Percentiles rank a stretch among this genome's conserved stretches.
phyloP scores from a whole-genome alignment of 2,329 filamentous ascomycete genomes.

The Diaporthe caulivora region DNA sequence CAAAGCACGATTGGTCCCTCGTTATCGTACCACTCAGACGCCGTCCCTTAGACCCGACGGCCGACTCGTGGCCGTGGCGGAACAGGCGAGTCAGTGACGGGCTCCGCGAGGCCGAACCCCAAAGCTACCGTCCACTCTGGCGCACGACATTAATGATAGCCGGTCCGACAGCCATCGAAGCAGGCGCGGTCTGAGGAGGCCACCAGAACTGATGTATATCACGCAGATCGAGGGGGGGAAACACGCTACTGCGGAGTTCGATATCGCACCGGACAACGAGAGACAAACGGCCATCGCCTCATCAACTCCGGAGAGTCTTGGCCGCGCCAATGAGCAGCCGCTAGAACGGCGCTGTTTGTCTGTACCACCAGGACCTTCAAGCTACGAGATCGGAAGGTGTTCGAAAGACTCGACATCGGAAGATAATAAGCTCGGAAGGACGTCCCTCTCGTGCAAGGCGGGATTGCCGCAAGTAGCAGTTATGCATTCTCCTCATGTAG shows the following conservation, averaged over 20 bases:
- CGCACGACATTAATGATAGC: neutral
- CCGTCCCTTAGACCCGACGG: neutral
- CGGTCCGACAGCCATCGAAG: neutral
- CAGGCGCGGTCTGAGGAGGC: neutral
- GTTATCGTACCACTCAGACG: neutral
- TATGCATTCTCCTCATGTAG: neutral
- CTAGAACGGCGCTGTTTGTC: neutral
- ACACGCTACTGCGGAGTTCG: neutral
- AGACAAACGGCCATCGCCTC: neutral
- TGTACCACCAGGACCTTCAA: neutral
- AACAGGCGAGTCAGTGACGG: neutral
- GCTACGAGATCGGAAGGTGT: neutral
- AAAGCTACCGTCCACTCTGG: neutral
- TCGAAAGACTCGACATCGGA: neutral
- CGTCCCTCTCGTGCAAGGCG: neutral
- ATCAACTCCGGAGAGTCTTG: neutral
- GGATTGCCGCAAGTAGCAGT: neutral
- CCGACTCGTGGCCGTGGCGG: neutral
- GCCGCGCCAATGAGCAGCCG: neutral
- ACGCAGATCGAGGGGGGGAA: neutral
- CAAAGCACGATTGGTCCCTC: neutral
- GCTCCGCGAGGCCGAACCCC: neutral
- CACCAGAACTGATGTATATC: neutral
- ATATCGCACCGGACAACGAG: neutral
- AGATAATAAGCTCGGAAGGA: neutral